Conservation (phyloP, 345 rosid species). For the Carallia pectinifolia region DNA sequence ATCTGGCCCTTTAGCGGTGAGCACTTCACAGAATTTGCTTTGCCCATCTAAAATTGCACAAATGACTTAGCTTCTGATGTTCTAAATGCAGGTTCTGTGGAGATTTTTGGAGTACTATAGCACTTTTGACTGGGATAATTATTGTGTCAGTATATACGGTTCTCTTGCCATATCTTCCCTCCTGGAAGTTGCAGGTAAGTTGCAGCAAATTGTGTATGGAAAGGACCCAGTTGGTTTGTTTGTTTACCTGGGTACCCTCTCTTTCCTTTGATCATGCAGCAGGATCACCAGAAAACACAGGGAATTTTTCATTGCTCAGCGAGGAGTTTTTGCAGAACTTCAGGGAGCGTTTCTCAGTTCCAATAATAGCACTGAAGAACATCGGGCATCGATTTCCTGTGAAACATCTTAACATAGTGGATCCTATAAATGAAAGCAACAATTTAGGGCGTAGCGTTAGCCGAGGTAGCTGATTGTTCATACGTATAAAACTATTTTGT, state of each 20-base stretch:
- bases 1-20: conserved; percentile 30
- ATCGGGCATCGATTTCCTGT: conserved; percentile 51
- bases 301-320: conserved; percentile 56
- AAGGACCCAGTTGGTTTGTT: background rate
- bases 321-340: conserved; percentile 64
- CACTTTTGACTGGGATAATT: conserved; percentile 95
- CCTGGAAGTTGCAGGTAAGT: conserved; percentile 70
- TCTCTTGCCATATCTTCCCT: conserved; percentile 60
- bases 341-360: conserved; percentile 51
- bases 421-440: conserved; percentile 77
- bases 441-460: conserved; percentile 97
- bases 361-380: conserved; percentile 59
- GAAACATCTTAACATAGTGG: conserved; percentile 82
- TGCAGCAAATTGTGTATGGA: background rate
- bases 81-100: conserved; percentile 58
- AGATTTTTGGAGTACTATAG: conserved; percentile 91
- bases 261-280: conserved; percentile 33
- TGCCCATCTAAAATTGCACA: background rate
- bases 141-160: conserved; percentile 79
- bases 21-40: conserved; percentile 4
- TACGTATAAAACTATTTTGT: conserved; percentile 3
- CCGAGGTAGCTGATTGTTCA: conserved; percentile 51
- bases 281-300: conserved; percentile 55
- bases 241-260: conserved; percentile 11
- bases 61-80: background rate